Percentiles rank a stretch among this genome's conserved stretches.
Conservation (phyloP, 495 filamentous ascomycete genomes). For the Podospora tetraspora region DNA sequence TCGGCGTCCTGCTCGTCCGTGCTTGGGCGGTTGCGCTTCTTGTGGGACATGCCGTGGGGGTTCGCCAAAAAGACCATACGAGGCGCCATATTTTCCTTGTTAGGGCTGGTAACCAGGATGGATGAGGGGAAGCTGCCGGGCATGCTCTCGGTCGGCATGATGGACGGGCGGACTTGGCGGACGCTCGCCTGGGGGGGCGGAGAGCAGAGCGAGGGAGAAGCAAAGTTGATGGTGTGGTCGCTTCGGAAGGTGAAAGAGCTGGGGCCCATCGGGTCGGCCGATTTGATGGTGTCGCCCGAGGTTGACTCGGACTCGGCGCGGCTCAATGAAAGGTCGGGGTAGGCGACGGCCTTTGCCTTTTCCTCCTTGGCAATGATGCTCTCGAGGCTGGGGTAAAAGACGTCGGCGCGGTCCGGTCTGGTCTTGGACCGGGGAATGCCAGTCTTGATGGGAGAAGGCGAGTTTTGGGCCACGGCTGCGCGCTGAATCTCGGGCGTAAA, state of each 20-base stretch:
- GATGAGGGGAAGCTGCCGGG: slow-evolving; percentile 46
- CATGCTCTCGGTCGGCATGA: slow-evolving; percentile 39
- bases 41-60: slow-evolving; percentile 66
- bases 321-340: slow-evolving; percentile 43
- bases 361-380: slow-evolving; percentile 24
- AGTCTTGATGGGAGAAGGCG: slow-evolving; percentile 48
- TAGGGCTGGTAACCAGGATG: slow-evolving; percentile 20
- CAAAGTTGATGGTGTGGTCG: slow-evolving; percentile 52
- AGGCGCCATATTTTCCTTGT: slow-evolving; percentile 48
- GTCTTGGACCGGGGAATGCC: slow-evolving; percentile 38
- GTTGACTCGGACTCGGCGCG: slow-evolving; percentile 30
- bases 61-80: slow-evolving; percentile 30
- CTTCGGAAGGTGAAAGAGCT: slow-evolving; percentile 57
- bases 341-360: slow-evolving; percentile 29
- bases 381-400: slow-evolving; percentile 35
- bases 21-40: slow-evolving; percentile 59
- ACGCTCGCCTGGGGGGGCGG: slow-evolving; percentile 52
- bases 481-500: slow-evolving; percentile 45
- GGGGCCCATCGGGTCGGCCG: slow-evolving; percentile 36
- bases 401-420: slow-evolving; percentile 27
- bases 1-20: slow-evolving; percentile 46
- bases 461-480: slow-evolving; percentile 33
- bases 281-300: slow-evolving; percentile 24
- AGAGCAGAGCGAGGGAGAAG: slow-evolving; percentile 42
- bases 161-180: slow-evolving; percentile 51